Percentiles rank a stretch among this genome's conserved stretches.
These are phyloP conservation scores for Serendipita sp. DNA, from an alignment of 768 basidiomycete genomes.

Conservation along the genomic window DNA sequence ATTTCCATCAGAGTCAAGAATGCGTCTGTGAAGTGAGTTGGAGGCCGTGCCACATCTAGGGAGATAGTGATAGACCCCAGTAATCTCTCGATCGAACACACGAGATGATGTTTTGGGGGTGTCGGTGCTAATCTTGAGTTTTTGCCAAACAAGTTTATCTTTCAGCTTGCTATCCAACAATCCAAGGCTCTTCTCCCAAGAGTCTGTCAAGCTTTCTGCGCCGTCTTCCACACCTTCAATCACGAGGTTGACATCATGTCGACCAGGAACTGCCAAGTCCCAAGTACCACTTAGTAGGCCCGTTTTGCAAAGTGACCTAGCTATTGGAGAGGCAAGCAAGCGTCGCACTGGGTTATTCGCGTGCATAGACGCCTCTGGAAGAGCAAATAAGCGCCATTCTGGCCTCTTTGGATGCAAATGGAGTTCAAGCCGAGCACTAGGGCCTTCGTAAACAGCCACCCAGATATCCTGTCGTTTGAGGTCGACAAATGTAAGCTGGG, in stretches of 20 bases:
- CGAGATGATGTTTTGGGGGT: conserved; percentile 23
- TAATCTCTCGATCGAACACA: conserved; percentile 62
- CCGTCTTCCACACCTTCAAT: conserved; percentile 46
- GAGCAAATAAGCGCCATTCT: conserved; percentile 76
- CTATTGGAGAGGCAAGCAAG: conserved; percentile 59
- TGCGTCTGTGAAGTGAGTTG: conserved; percentile 59
- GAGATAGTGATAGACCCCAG: conserved; percentile 62
- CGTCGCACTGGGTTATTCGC: conserved; percentile 69
- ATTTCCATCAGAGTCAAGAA: conserved; percentile 21
- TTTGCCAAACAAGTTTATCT: conserved; percentile 50
- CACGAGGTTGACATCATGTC: conserved; percentile 38
- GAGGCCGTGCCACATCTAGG: conserved; percentile 85
- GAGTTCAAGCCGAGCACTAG: conserved; percentile 56
- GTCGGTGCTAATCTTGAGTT: conserved; percentile 46
- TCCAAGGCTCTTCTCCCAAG: conserved; percentile 76
- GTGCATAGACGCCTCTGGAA: conserved; percentile 48
- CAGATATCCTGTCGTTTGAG: conserved; percentile 80
- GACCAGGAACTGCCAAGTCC: conserved; percentile 63
- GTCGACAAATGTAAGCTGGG: conserved; percentile 67
- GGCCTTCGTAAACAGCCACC: conserved; percentile 64
- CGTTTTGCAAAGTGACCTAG: conserved; percentile 42
- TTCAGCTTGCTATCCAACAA: conserved; percentile 48
- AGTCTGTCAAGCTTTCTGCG: conserved; percentile 35
- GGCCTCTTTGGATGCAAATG: conserved; percentile 58
- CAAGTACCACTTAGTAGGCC: conserved; percentile 46